A percentile compares a stretch with the other conserved stretches of the same genome.
These are phyloP conservation scores for Peronospora belbahrii DNA, from an alignment of 352 stramenopile genomes.

Conservation along the genomic window DNA sequence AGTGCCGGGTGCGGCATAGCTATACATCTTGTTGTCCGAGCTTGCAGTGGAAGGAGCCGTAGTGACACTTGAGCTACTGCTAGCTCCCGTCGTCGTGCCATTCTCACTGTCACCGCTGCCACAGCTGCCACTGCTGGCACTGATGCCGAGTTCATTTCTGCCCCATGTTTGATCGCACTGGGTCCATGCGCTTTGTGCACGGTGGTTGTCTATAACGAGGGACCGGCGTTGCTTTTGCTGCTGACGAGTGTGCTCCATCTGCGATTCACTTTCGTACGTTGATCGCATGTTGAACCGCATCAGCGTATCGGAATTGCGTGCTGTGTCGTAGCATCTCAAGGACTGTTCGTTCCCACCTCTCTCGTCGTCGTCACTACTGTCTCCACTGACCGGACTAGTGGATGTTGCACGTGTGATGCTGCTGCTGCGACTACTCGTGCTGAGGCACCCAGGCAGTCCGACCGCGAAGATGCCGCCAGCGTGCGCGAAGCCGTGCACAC, in stretches of 20 bases:
- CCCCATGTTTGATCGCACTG: neutral
- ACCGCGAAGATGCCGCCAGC: slow-evolving; percentile 5
- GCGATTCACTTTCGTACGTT: slow-evolving; percentile 3
- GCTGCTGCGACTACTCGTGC: neutral
- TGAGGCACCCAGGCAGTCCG: slow-evolving; percentile 4
- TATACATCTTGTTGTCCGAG: neutral
- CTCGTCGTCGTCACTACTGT: slow-evolving; percentile 8
- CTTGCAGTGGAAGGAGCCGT: neutral
- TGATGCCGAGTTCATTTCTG: slow-evolving; percentile 10
- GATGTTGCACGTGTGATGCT: neutral
- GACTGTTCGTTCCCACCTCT: neutral
- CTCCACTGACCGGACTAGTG: neutral
- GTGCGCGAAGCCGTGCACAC: slow-evolving; percentile 28
- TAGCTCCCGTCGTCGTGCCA: slow-evolving; percentile 13
- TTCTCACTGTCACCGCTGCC: slow-evolving; percentile 18
- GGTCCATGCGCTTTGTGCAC: neutral
- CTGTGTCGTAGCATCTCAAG: neutral
- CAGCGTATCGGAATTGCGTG: neutral
- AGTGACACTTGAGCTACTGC: slow-evolving; percentile 15
- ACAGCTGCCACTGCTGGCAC: slow-evolving; percentile 13
- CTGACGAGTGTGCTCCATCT: slow-evolving; percentile 3
- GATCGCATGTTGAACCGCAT: neutral
- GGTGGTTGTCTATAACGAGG: slow-evolving; percentile 14
- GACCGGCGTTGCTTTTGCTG: slow-evolving; percentile 18
- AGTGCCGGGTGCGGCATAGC: neutral